A percentile compares a stretch with the other conserved stretches of the same genome.
Evolutionary conservation across 2,329 filamentous ascomycete species (phyloP).

Genomic region (Aspergillus bombycis): DNA sequence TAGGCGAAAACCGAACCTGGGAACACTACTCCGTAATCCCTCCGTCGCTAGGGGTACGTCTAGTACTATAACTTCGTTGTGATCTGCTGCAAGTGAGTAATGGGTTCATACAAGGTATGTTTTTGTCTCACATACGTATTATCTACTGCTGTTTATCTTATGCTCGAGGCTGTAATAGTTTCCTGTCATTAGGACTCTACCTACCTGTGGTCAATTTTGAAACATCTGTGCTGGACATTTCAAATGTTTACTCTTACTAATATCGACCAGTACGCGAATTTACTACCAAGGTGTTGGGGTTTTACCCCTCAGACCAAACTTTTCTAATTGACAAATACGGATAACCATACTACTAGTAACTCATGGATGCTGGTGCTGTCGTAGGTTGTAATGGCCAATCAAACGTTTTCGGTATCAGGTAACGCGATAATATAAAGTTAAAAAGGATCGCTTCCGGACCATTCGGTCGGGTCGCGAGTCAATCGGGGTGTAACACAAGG

Average conservation of each 20-base stretch:
- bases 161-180: not conserved
- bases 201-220: not conserved
- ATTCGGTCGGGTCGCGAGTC: not conserved
- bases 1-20: not conserved
- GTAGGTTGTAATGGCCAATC: not conserved
- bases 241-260: not conserved
- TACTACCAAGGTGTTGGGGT: not conserved
- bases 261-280: not conserved
- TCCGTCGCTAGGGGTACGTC: not conserved
- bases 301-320: not conserved
- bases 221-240: not conserved
- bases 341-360: not conserved
- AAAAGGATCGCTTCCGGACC: not conserved
- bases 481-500: not conserved
- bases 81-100: not conserved
- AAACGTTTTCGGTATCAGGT: not conserved
- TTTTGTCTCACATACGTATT: not conserved
- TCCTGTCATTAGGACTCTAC: not conserved
- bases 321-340: not conserved
- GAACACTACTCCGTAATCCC: not conserved
- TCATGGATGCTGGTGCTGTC: not conserved
- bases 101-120: not conserved
- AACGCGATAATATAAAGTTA: conserved; percentile 1
- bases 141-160: not conserved
- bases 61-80: not conserved